These are phyloP conservation scores for Plantago rigida DNA, from an alignment of 305 asterid species.

Conservation along the genomic window DNA sequence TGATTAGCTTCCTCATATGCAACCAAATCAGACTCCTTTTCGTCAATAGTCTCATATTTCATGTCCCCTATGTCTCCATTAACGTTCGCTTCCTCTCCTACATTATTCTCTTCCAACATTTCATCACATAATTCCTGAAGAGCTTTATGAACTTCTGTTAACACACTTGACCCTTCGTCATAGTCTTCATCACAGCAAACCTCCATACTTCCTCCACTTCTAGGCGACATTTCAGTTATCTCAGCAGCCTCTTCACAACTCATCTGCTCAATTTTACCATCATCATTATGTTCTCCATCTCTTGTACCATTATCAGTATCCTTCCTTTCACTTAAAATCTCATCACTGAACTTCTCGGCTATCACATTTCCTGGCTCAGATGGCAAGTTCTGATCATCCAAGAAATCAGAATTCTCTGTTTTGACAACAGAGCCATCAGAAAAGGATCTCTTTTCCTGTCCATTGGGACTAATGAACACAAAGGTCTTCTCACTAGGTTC, in stretches of 20 bases:
- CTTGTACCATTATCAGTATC: slow-evolving; percentile 12
- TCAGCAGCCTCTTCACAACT: neutral
- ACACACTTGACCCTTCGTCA: slow-evolving; percentile 11
- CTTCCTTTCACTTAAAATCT: slow-evolving; percentile 8
- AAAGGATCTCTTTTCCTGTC: slow-evolving; percentile 5
- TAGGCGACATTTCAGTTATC: neutral
- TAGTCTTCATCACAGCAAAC: slow-evolving; percentile 14
- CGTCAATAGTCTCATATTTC: neutral
- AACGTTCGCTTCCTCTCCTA: neutral
- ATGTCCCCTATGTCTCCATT: neutral
- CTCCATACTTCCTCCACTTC: slow-evolving; percentile 17
- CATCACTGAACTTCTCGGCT: slow-evolving; percentile 19
- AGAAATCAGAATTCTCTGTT: slow-evolving; percentile 6
- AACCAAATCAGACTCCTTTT: neutral
- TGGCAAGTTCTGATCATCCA: neutral
- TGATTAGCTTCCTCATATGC: neutral
- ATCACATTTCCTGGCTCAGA: slow-evolving; percentile 18
- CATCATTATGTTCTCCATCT: slow-evolving; percentile 20
- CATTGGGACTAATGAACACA: slow-evolving; percentile 7
- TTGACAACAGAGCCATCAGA: slow-evolving; percentile 18
- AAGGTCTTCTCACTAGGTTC: slow-evolving; percentile 20
- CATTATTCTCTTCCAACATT: neutral
- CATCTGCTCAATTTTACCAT: slow-evolving; percentile 19
- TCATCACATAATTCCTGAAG: neutral
- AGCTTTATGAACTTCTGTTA: neutral